phyloP scores from a whole-genome alignment of 2,329 filamentous ascomycete species.

The Emmonsiellopsis sp. region DNA sequence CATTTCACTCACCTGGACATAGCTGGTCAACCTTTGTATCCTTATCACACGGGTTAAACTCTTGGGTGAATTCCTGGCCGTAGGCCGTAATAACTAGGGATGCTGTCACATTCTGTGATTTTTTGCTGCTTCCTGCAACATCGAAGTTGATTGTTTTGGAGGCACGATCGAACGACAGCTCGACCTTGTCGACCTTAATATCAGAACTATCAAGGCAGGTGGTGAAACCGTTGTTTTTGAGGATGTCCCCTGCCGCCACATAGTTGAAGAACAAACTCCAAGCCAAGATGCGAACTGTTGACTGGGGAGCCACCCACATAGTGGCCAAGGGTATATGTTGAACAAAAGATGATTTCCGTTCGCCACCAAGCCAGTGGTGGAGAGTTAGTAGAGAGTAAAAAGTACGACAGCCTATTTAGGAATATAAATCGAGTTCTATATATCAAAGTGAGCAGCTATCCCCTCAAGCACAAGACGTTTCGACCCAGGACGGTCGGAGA shows the following conservation, averaged over 20 bases:
- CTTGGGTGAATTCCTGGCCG: constrained; percentile 65
- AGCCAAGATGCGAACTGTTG: constrained; percentile 15
- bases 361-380: too few relatives aligned
- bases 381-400: too few relatives aligned
- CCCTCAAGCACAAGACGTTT: too few relatives aligned
- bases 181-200: constrained; percentile 63
- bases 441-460: too few relatives aligned
- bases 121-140: constrained; percentile 64
- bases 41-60: constrained; percentile 71
- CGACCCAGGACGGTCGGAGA: too few relatives aligned
- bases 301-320: constrained; percentile 19
- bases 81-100: constrained; percentile 71
- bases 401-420: too few relatives aligned
- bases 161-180: constrained; percentile 70
- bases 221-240: constrained; percentile 72
- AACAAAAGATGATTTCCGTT: neutral
- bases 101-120: constrained; percentile 71
- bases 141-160: constrained; percentile 70
- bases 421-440: neutral
- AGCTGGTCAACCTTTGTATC: constrained; percentile 60
- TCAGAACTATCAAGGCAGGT: constrained; percentile 51
- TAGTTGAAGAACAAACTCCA: constrained; percentile 19
- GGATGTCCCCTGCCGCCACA: constrained; percentile 58
- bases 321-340: constrained; percentile 1
- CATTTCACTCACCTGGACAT: constrained; percentile 61